Percentiles rank a stretch among this genome's conserved stretches.
Conservation (phyloP, 352 stramenopile genomes). For the Pythium sukuiense region DNA sequence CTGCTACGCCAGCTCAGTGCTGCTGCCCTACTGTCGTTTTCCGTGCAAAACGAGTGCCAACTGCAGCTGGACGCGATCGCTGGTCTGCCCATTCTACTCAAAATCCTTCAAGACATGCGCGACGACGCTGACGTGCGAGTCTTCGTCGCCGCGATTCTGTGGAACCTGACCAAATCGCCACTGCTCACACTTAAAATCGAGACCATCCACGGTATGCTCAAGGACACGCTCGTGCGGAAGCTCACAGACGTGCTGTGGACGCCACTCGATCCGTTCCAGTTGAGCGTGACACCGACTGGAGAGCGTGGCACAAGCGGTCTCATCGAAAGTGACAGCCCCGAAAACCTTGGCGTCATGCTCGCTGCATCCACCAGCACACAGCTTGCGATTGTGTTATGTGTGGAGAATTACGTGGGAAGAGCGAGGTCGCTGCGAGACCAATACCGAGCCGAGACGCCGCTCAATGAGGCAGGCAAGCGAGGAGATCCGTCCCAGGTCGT, state of each 20-base stretch:
- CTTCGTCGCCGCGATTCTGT: slow-evolving; percentile 54
- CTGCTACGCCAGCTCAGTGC: slow-evolving; percentile 45
- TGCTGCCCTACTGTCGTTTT: slow-evolving; percentile 62
- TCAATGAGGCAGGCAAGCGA: slow-evolving; percentile 1
- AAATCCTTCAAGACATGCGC: slow-evolving; percentile 36
- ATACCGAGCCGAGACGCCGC: slow-evolving; percentile 34
- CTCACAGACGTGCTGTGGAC: slow-evolving; percentile 56
- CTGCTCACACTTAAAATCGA: slow-evolving; percentile 69
- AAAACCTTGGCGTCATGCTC: slow-evolving; percentile 63
- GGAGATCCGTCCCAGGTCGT: not conserved
- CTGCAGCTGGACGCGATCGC: slow-evolving; percentile 59
- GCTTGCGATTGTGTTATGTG: slow-evolving; percentile 45
- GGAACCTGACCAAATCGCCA: slow-evolving; percentile 72
- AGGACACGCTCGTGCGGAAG: slow-evolving; percentile 47
- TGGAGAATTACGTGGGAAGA: slow-evolving; percentile 60
- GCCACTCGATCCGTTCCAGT: slow-evolving; percentile 47
- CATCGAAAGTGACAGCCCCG: slow-evolving; percentile 49
- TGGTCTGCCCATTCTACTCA: slow-evolving; percentile 45
- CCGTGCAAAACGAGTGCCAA: slow-evolving; percentile 69
- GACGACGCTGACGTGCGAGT: slow-evolving; percentile 44
- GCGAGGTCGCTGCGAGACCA: slow-evolving; percentile 44
- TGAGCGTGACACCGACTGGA: slow-evolving; percentile 40
- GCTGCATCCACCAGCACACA: slow-evolving; percentile 46
- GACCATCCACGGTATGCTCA: slow-evolving; percentile 67
- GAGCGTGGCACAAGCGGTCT: slow-evolving; percentile 46